Evolutionary conservation across 805 yeast species (phyloP), one percentile per base, ranked within the genome.

Genomic region (Sugiyamaella smithiae): DNA sequence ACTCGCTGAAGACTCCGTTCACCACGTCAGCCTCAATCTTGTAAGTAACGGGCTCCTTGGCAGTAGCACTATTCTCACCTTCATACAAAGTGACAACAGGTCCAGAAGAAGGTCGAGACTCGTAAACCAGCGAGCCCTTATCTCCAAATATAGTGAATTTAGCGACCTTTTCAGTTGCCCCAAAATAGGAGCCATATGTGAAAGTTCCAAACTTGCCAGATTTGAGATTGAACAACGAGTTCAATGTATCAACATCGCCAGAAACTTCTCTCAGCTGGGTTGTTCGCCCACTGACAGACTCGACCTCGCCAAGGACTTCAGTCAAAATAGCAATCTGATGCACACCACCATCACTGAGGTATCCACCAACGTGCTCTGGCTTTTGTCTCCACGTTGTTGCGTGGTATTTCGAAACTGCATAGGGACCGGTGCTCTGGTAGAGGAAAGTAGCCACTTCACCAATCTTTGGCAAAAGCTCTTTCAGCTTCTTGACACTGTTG

Each of bases 361-460:
- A 90, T 0, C 97, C 97, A 47, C 98, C 98, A 57, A 89, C 78
- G 64, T 91, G 97, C 67, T 88, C 83, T 26, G 98, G 97, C 42
- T 82, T 74, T 64, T 77, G 80, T 75, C 97, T 84, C 98, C 98
- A 91, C 12, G 82, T 48, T 1, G 97, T 90, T 41, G 65, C 64
- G 54, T 73, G 68, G 64, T 78, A 79, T 59, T 74, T 74, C 50
- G 64, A 57, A n/a, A 63, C 67, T 54, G 73, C 67, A 67, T 70
- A 79, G 17, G 83, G 73, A 6, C 81, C 81, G n/a, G 82, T 76
- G 32, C 62, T 59, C 53, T 65, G 68, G 54, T 63, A 66, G 36
- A 55, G 50, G 57, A 69, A 69, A 40, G 61, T 58, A 20, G 61
- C 59, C 19, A 77, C 62, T 5, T 79, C 77, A 26, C 98, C 97